Conservation (phyloP, 345 rosid species). For the Brassica juncea region DNA sequence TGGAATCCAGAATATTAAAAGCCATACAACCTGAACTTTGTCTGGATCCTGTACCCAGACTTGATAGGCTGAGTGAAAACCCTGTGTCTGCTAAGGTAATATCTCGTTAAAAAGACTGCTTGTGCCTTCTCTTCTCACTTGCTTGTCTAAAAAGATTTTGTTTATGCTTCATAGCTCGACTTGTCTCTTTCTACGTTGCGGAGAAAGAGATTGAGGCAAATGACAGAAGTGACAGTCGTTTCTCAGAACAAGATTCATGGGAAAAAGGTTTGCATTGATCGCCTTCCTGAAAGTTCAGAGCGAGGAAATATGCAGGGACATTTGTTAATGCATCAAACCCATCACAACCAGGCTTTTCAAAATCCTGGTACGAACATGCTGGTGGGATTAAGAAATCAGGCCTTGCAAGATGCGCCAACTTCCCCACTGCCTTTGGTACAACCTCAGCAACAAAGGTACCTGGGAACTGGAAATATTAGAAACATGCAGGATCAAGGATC, state of each 20-base stretch:
- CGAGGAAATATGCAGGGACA: constrained; percentile 53
- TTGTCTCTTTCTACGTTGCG: constrained; percentile 59
- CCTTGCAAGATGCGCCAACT: constrained; percentile 56
- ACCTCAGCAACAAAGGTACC: constrained; percentile 60
- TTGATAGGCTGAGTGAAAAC: constrained; percentile 69
- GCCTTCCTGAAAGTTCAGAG: constrained; percentile 68
- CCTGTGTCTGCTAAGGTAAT: constrained; percentile 64
- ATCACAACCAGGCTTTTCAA: constrained; percentile 60
- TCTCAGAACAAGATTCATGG: constrained; percentile 66
- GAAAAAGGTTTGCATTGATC: constrained; percentile 75
- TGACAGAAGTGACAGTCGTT: constrained; percentile 60
- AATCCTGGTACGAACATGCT: constrained; percentile 56
- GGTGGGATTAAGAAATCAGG: constrained; percentile 56
- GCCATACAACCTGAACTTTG: constrained; percentile 90
- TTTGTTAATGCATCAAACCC: constrained; percentile 57
- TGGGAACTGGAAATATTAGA: constrained; percentile 57
- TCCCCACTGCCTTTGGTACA: constrained; percentile 52
- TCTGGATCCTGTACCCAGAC: constrained; percentile 87
- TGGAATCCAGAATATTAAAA: constrained; percentile 88
- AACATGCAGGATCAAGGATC: constrained; percentile 67
- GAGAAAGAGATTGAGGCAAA: constrained; percentile 74
- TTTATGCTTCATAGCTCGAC: constrained; percentile 61
- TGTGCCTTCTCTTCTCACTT: constrained; percentile 30
- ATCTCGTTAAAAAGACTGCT: not conserved
- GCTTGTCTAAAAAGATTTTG: constrained; percentile 27